Percentiles rank a stretch among this genome's conserved stretches.
These are phyloP conservation scores for Boletus eberwhitei DNA, from an alignment of 768 basidiomycete genomes.

Conservation along the genomic window DNA sequence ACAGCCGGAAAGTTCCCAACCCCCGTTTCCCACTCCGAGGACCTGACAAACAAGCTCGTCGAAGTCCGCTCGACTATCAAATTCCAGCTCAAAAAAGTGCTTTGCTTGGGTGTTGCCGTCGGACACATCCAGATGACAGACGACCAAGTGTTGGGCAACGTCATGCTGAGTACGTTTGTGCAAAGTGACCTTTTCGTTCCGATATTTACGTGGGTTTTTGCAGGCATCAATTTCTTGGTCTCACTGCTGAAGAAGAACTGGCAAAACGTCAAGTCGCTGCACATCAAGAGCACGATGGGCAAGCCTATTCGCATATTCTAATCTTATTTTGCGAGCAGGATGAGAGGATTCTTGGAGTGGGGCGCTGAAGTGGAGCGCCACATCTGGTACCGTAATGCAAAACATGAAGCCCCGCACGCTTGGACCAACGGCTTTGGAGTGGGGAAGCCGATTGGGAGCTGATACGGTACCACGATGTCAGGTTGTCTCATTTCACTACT, in stretches of 20 bases:
- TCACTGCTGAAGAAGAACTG: constrained; percentile 99
- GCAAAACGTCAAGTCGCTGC: constrained; percentile 98
- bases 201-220: constrained; percentile 6
- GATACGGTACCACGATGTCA: constrained; percentile 42
- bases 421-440: constrained; percentile 82
- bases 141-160: constrained; percentile 94
- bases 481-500: constrained; percentile 13
- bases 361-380: constrained; percentile 17
- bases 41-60: constrained; percentile 82
- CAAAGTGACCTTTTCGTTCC: neutral
- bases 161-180: constrained; percentile 81
- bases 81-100: constrained; percentile 99
- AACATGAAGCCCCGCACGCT: constrained; percentile 98
- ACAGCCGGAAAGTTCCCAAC: constrained; percentile 98
- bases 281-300: constrained; percentile 99
- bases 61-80: constrained; percentile 99
- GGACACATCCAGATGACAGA: constrained; percentile 97
- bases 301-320: constrained; percentile 95
- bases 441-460: constrained; percentile 90
- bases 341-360: constrained; percentile 13
- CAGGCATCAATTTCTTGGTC: constrained; percentile 99
- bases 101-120: constrained; percentile 98
- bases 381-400: constrained; percentile 62
- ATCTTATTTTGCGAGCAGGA: constrained; percentile 12
- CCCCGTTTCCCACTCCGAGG: constrained; percentile 89